Base-by-base conservation (phyloP, 2,329 filamentous ascomycete species). In the Pezicula neosporulosa region DNA sequence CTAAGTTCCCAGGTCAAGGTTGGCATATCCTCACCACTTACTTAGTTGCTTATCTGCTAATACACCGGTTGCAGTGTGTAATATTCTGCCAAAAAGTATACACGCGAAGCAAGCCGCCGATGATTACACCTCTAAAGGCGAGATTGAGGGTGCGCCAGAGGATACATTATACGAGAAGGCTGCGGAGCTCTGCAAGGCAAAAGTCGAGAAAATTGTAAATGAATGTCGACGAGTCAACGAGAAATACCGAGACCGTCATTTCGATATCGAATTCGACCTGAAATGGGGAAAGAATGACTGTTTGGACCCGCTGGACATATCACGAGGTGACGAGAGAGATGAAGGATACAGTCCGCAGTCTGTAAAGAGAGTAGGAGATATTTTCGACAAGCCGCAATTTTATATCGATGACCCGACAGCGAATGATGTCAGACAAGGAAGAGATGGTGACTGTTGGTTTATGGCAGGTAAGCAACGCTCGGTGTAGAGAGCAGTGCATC, bases 231-330 rank as follows among this genome's bases (percentile, higher is more conserved):
- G 88, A 8, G 75, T 90, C 51, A 96, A 96, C 68, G 86, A 90
- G 63, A 93, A 90, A 68, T 96, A 95, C 65, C 81, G 86, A 15
- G 90, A 95, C 64, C 82, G 85, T n/a, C 84, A 94, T 66, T 96
- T 96, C 64, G 87, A 96, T 65, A 83, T 96, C 47, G 90, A 94
- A 64, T 74, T 81, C 36, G 89, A 92, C 66, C 75, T 91, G 55
- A 87, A 89, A 69, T 73, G 74, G 36, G 70, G 72, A n/a, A 68
- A 65, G 6, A 71, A 72, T 39, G 76, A 82, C 60, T 81, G 76
- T 71, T 21, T 71, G 76, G 41, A 44, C 27, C 41, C 41, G 8
- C 41, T 44, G 12, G 41, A 21, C 18, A 44, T 7, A 16, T 21
- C 16, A 9, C 24, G 6, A 24, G 21, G n/a, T 4, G 12, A 19